These are phyloP conservation scores for Mortierella hygrophila DNA, from an alignment of 192 early-diverging fungal species.

Conservation along the genomic window DNA sequence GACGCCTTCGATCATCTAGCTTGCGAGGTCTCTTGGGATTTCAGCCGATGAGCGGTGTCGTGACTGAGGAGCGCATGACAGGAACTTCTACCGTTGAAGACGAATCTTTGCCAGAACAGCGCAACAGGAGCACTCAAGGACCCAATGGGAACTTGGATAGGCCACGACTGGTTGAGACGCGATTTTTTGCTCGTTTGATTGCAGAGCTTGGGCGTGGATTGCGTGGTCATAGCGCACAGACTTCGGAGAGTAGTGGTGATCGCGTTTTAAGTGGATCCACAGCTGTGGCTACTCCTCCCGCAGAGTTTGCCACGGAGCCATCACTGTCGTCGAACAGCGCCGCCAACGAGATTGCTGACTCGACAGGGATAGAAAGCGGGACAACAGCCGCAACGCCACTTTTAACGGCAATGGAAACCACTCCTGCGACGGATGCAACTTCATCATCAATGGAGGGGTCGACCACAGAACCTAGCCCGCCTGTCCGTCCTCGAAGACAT, in stretches of 20 bases:
- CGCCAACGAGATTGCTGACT: background rate
- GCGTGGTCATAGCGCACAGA: slow-evolving; percentile 1
- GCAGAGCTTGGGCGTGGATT: slow-evolving; percentile 18
- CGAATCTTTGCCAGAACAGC: background rate
- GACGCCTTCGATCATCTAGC: slow-evolving; percentile 30
- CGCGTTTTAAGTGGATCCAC: background rate
- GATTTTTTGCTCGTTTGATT: slow-evolving; percentile 22
- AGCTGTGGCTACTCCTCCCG: background rate
- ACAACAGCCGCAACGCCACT: background rate
- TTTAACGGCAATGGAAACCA: background rate
- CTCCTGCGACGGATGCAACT: background rate
- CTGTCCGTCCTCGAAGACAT: slow-evolving; percentile 9
- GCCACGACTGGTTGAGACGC: slow-evolving; percentile 1
- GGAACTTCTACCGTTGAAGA: background rate
- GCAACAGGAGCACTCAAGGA: background rate
- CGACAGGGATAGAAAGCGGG: background rate
- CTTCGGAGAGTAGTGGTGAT: background rate
- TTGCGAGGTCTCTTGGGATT: slow-evolving; percentile 25
- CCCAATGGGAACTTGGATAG: slow-evolving; percentile 3
- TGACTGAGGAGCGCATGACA: slow-evolving; percentile 8
- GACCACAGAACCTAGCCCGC: background rate
- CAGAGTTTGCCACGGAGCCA: background rate
- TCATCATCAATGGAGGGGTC: background rate
- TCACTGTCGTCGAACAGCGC: background rate
- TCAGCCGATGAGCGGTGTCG: background rate